Evolutionary conservation across 108 stramenopile genomes (phyloP).

Genomic region (Cylindrotheca fusiformis): DNA sequence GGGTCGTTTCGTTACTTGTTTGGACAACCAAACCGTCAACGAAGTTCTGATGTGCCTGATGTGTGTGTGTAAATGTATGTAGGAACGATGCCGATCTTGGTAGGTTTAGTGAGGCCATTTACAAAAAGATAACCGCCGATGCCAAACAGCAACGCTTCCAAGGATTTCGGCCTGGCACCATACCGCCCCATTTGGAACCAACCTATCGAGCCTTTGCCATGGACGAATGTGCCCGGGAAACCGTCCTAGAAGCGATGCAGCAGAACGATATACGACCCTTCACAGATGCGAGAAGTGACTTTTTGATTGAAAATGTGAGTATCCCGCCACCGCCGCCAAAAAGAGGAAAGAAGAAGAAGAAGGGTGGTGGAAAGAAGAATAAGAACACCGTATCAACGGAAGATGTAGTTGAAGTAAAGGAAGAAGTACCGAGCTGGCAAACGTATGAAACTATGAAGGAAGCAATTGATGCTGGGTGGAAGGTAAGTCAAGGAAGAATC

Average conservation of each 20-base stretch:
- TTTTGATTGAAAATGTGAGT: slow-evolving; percentile 44
- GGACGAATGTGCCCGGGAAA: slow-evolving; percentile 81
- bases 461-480: slow-evolving; percentile 79
- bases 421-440: slow-evolving; percentile 42
- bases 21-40: too few relatives aligned
- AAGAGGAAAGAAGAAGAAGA: slow-evolving; percentile 46
- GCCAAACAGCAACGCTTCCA: slow-evolving; percentile 74
- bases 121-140: slow-evolving; percentile 68
- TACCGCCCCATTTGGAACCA: slow-evolving; percentile 74
- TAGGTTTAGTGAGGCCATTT: slow-evolving; percentile 67
- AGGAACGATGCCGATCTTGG: slow-evolving; percentile 76
- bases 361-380: slow-evolving; percentile 35
- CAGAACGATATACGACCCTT: slow-evolving; percentile 85
- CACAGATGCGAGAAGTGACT: slow-evolving; percentile 51
- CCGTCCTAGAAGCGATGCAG: slow-evolving; percentile 78
- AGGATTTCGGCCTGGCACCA: slow-evolving; percentile 82
- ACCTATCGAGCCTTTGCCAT: slow-evolving; percentile 80
- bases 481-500: too few relatives aligned
- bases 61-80: background rate
- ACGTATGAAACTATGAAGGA: slow-evolving; percentile 67
- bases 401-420: slow-evolving; percentile 9
- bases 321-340: slow-evolving; percentile 52
- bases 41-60: too few relatives aligned
- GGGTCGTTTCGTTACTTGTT: background rate
- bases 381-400: slow-evolving; percentile 10